Evolutionary conservation across 495 filamentous ascomycete genomes (phyloP).

Genomic region (Neurospora sublineolata): DNA sequence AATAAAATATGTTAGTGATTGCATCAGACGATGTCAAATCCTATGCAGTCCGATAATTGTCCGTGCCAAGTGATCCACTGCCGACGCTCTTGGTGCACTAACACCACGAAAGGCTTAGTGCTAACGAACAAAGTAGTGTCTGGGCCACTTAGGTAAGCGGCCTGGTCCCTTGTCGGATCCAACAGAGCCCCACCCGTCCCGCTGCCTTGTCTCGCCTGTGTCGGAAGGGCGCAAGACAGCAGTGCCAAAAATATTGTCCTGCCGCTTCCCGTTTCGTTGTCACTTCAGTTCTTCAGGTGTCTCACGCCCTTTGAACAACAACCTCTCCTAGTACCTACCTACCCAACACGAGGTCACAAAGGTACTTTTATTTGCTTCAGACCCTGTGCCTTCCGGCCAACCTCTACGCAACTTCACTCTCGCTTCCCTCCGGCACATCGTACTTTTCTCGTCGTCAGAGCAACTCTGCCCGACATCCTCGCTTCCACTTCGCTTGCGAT

Average conservation of each 20-base stretch:
- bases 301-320: neutral
- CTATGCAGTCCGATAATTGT: neutral
- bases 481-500: neutral
- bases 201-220: neutral
- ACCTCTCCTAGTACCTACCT: neutral
- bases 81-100: neutral
- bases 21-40: neutral
- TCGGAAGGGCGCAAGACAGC: neutral
- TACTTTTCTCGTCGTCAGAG: neutral
- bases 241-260: neutral
- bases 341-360: neutral
- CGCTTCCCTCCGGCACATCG: neutral
- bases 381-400: neutral
- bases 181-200: neutral
- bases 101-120: neutral
- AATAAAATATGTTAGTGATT: neutral
- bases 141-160: neutral
- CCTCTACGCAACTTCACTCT: neutral
- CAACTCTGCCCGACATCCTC: neutral
- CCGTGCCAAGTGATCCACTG: neutral
- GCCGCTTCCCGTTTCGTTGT: neutral
- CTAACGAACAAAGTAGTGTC: neutral
- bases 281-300: neutral
- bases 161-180: neutral
- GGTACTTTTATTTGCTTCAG: neutral